These are phyloP conservation scores for Eimeria falciformis DNA, from an alignment of 169 alveolate genomes.

Conservation along the genomic window DNA sequence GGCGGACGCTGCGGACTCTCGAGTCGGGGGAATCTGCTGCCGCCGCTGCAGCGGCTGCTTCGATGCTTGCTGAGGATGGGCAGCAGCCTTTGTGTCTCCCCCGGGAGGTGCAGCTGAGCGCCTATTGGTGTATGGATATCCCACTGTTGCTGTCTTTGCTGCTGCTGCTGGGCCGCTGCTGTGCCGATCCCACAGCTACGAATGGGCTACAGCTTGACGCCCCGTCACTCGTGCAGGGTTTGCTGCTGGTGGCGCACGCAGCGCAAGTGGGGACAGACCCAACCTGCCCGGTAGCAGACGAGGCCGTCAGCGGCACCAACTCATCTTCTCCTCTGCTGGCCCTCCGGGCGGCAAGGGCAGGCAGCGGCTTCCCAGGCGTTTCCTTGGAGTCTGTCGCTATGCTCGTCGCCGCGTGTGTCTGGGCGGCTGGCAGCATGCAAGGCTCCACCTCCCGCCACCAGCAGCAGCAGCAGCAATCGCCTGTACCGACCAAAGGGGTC, in stretches of 20 bases:
- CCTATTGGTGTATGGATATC: conserved; percentile 71
- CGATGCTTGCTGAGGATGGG: neutral
- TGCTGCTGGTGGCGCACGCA: conserved; percentile 68
- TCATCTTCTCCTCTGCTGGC: neutral
- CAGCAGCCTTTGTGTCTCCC: conserved; percentile 56
- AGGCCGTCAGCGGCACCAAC: neutral
- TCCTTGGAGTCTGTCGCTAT: conserved; percentile 71
- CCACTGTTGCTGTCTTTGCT: conserved; percentile 73
- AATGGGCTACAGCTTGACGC: conserved; percentile 75
- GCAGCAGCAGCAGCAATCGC: conserved; percentile 55
- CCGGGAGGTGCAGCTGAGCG: conserved; percentile 58
- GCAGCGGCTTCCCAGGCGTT: conserved; percentile 49
- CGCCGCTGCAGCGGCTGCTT: conserved; percentile 38
- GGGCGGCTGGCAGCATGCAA: conserved; percentile 30
- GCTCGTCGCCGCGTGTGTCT: conserved; percentile 71
- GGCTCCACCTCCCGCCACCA: neutral
- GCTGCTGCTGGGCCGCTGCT: conserved; percentile 74
- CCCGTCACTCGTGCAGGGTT: conserved; percentile 73
- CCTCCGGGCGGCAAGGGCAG: conserved; percentile 52
- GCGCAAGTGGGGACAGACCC: conserved; percentile 75
- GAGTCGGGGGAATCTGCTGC: conserved; percentile 8
- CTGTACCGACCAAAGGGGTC: neutral
- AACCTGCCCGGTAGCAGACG: conserved; percentile 44
- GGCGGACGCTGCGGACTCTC: conserved; percentile 54
- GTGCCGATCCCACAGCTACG: conserved; percentile 45